Base-by-base conservation (phyloP, 164 flowering plant species). In the Piper longum region DNA sequence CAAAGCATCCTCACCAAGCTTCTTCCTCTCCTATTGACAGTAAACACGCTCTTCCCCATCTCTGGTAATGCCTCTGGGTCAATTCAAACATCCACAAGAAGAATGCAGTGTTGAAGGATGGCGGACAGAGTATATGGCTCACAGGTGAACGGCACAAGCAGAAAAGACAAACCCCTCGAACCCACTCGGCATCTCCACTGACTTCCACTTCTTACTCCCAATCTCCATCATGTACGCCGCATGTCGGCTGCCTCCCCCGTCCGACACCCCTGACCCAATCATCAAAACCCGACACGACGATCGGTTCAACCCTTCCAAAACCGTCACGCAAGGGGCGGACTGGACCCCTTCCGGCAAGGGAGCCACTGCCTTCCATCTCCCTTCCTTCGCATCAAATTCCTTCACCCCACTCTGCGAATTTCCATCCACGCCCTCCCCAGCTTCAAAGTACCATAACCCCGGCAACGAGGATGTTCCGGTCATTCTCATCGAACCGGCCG, bases 101-200 rank as follows among this genome's bases (percentile, higher is more conserved):
- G n/a, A 54, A 54, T 13, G 11, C 56, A 3, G 12, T 3, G 12
- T 9, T 3, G n/a, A 5, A 54, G n/a, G 4, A 54, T 13, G 5
- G 13, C n/a, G 56, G 6, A 54, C 4, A 11, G 7, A 55, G 57
- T 6, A 26, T 1, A 2, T 26, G 36, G 19, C 62, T 67, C 56
- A 67, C 39, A 67, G 48, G 17, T 26, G 57, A 9, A 67, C n/a
- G 3, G 70, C 55, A 40, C 64, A 26, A 14, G 70, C 60, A 16
- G 70, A 67, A 55, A 54, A 67, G 16, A 55, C 64, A 60, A 61
- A 67, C 3, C 64, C 70, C 2, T 64, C 61, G 60, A 61, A 67
- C 13, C 56, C 62, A 36, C 9, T n/a, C 12, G 70, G 70, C 1
- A 61, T 54, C 17, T 67, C 60, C 43, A 67, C 52, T 14, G 43